Percentiles rank a stretch among this genome's conserved stretches.
phyloP scores from a whole-genome alignment of 2,329 filamentous ascomycete genomes.

The Aspergillus glaucus region DNA sequence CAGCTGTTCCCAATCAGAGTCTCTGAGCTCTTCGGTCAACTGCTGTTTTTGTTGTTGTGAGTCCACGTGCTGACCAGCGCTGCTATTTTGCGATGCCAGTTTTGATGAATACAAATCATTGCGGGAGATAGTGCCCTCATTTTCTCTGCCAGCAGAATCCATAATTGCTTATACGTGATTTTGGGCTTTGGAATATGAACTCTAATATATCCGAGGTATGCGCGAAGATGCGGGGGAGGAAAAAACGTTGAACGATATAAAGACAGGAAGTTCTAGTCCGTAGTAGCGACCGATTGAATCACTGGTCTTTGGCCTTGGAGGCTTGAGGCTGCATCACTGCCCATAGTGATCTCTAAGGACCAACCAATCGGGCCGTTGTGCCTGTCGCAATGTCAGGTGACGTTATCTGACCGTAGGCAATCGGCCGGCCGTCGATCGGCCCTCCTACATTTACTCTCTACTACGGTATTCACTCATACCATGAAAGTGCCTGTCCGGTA shows the following conservation, averaged over 20 bases:
- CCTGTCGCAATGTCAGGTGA: slow-evolving; percentile 11
- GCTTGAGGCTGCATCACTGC: too few species aligned
- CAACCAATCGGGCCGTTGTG: background rate
- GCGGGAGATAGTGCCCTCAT: background rate
- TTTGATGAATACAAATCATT: background rate
- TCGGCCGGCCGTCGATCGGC: background rate
- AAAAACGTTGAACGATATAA: background rate
- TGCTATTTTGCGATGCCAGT: background rate
- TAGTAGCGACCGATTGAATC: too few species aligned
- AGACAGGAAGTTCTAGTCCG: too few species aligned
- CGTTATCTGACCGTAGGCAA: slow-evolving; percentile 5
- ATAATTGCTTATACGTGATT: background rate
- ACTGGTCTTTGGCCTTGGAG: too few species aligned
- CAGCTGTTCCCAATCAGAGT: slow-evolving; percentile 74
- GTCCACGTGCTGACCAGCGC: slow-evolving; percentile 3
- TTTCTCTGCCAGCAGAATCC: background rate
- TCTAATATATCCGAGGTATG: background rate
- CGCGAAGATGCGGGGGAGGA: background rate
- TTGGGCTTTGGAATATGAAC: background rate
- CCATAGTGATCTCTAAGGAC: background rate
- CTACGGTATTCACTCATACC: background rate
- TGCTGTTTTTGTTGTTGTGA: slow-evolving; percentile 15
- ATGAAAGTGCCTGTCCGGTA: background rate
- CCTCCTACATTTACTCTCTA: background rate
- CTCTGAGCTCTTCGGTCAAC: slow-evolving; percentile 46